Base-by-base conservation (phyloP, 1,284 basidiomycete species). In the Moesziomyces aphidis region DNA sequence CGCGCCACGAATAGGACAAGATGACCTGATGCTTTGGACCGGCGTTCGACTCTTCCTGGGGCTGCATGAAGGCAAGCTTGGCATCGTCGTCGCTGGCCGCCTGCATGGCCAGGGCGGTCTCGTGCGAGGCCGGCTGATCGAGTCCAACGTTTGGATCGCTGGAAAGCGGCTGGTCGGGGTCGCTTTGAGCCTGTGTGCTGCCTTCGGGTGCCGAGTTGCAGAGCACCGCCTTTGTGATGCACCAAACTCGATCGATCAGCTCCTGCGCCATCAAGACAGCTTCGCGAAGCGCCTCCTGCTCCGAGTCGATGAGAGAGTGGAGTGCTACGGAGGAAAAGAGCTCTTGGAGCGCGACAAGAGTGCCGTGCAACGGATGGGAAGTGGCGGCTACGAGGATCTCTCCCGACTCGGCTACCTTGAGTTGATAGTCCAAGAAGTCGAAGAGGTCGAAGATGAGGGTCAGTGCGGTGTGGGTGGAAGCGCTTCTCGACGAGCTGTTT, bases 1-100 rank as follows among this genome's bases (percentile, higher is more conserved):
- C 82, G 31, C 85, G 64, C 85, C 85, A 86, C 15, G 79, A 81
- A 46, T 84, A 85, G 8, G 79, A 82, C 7, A 86, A 59, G 51
- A 86, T 82, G 26, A 84, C 77, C 57, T 85, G 84, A 50, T 83
- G 79, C 58, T 79, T 80, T 21, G 82, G 80, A 4, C 78, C 70
- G 6, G 65, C 78, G 2, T 61, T 67, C 1, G 62, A 58, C 63
- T 82, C 51, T 55, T 78, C 69, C 22, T 72, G 62, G 10, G 58
- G 48, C 44, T 69, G 65, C 60, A 61, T 63, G 22, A 73, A 53
- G 6, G 68, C 67, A 5, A 55, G 57, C 24, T 69, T 75, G 23
- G 51, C 67, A 10, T 76, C 80, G 43, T 47, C 68, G 7, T 59
- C 60, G 39, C 39, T 17, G 5, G 75, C 78, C 7, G 77, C 59